Conservation (phyloP, 495 filamentous ascomycete species). For the Neurospora terricola region DNA sequence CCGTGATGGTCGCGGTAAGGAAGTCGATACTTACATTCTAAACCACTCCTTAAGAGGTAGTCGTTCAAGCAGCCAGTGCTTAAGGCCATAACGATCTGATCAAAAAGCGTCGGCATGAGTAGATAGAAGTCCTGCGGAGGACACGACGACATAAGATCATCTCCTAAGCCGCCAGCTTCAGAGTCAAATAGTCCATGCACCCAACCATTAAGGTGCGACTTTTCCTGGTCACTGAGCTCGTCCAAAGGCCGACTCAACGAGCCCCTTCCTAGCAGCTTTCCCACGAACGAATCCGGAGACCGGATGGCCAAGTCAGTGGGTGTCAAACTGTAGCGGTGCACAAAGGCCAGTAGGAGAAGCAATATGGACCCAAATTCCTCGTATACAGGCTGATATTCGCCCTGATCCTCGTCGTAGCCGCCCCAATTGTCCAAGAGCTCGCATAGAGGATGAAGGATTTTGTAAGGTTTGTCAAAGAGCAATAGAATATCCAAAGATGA, state of each 20-base stretch:
- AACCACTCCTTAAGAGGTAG: conserved; percentile 73
- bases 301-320: conserved; percentile 55
- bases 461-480: conserved; percentile 67
- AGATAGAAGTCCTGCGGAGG: conserved; percentile 90
- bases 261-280: conserved; percentile 62
- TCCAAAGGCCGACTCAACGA: conserved; percentile 50
- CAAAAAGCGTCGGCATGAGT: conserved; percentile 81
- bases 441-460: conserved; percentile 75
- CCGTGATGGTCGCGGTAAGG: neutral
- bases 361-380: conserved; percentile 91
- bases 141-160: conserved; percentile 86
- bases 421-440: conserved; percentile 76
- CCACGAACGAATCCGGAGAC: conserved; percentile 58
- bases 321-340: conserved; percentile 71
- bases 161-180: conserved; percentile 59
- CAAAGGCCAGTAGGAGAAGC: conserved; percentile 70
- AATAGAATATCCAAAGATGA: conserved; percentile 75
- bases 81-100: conserved; percentile 72
- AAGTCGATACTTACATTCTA: conserved; percentile 59
- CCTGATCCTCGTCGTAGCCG: conserved; percentile 83
- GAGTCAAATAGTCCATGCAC: conserved; percentile 78
- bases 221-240: conserved; percentile 62
- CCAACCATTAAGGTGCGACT: conserved; percentile 72
- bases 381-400: conserved; percentile 91
- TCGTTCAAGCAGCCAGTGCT: conserved; percentile 59